These are phyloP conservation scores for Neurospora crassa DNA, from an alignment of 2,329 filamentous ascomycete species.

Conservation along the genomic window DNA sequence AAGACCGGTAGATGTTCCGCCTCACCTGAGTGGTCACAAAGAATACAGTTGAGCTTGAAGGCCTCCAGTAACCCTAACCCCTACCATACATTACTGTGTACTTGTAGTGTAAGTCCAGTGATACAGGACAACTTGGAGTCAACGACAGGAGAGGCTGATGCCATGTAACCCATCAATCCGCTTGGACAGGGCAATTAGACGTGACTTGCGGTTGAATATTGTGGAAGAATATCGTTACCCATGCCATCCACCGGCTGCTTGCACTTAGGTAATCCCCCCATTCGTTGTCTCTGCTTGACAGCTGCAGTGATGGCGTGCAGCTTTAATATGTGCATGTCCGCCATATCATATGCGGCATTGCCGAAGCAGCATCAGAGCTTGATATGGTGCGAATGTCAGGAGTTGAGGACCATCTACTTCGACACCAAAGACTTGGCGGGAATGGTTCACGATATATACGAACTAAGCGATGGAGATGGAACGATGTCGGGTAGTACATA, in stretches of 20 bases:
- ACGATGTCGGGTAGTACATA: neutral
- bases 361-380: neutral
- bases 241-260: neutral
- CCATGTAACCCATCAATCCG: neutral
- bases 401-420: neutral
- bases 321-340: neutral
- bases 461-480: neutral
- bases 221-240: neutral
- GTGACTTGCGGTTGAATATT: neutral
- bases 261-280: neutral
- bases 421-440: neutral
- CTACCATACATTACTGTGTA: neutral
- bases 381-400: neutral
- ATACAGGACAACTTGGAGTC: neutral
- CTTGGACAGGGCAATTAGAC: neutral
- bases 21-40: neutral
- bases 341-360: neutral
- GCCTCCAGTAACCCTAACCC: neutral
- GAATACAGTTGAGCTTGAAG: neutral
- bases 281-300: neutral
- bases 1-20: neutral
- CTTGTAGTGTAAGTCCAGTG: neutral
- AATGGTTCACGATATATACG: neutral
- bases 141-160: neutral
- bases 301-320: neutral